These are phyloP conservation scores for Cordyceps fumosorosea DNA, from an alignment of 2,329 filamentous ascomycete genomes.

Conservation along the genomic window DNA sequence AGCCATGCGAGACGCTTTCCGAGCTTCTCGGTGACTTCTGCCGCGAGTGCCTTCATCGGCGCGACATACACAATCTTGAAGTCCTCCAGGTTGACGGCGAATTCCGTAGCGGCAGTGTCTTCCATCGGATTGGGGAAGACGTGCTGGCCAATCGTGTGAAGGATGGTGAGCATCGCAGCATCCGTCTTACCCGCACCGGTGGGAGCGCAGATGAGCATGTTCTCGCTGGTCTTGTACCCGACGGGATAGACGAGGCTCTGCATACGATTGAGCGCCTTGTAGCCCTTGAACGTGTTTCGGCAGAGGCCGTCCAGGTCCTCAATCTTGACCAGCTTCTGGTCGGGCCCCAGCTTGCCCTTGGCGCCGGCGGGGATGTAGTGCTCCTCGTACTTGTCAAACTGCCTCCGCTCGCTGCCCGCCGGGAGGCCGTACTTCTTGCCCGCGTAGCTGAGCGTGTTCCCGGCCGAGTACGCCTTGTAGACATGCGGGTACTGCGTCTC, in stretches of 20 bases:
- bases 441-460: constrained; percentile 73
- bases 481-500: constrained; percentile 87
- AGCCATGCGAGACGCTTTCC: constrained; percentile 90
- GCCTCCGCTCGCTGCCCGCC: constrained; percentile 61
- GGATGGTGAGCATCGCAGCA: constrained; percentile 91
- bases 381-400: constrained; percentile 79
- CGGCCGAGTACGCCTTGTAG: constrained; percentile 75
- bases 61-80: constrained; percentile 99
- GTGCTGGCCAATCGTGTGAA: constrained; percentile 86
- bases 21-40: constrained; percentile 92
- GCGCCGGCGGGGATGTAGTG: constrained; percentile 77
- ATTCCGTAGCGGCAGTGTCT: constrained; percentile 65
- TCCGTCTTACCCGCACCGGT: constrained; percentile 99
- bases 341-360: constrained; percentile 65
- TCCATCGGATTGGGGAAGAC: constrained; percentile 73
- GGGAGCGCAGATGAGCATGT: constrained; percentile 97
- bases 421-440: constrained; percentile 83
- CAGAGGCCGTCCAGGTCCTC: constrained; percentile 83
- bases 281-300: constrained; percentile 84
- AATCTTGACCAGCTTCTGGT: constrained; percentile 72
- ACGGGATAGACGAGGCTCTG: constrained; percentile 94
- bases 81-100: constrained; percentile 74
- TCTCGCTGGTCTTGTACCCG: constrained; percentile 91
- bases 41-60: constrained; percentile 96
- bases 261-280: constrained; percentile 93